Base-by-base conservation (phyloP, 2,329 filamentous ascomycete species). In the Apiospora marii region DNA sequence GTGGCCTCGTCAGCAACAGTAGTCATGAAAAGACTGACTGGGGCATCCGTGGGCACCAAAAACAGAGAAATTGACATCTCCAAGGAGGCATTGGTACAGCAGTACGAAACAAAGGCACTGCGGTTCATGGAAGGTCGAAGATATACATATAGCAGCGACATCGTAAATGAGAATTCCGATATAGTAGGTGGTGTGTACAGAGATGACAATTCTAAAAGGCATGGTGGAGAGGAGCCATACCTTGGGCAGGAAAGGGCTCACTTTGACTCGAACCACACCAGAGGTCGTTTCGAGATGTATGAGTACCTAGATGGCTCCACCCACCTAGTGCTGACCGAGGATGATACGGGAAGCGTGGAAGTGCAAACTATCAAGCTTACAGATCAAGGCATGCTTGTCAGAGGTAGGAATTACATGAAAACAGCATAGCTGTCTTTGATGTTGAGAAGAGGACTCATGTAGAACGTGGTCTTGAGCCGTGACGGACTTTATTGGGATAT, bases 261-360 rank as follows among this genome's bases (percentile, higher is more conserved):
- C 30, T 61, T 37, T 37, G 30, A 61, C 53, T 30, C 30, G 5
- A 14, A 61, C 7, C 53, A 61, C 41, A 61, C 67, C 19, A 5
- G 67, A 16, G 67, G 67, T 68, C 13, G 67, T 68, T 43, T 68
- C 12, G 37, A 68, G 67, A 12, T n/a, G 13, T 68, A 68, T 13
- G 12, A 68, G 30, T 27, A 68, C 41, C n/a, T n/a, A 48, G 67
- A 68, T 27, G 41, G 41, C n/a, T 10, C 19, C n/a, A 46, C 44
- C 19, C 67, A 68, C 41, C 37, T 68, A 3, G 67, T 46, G 10
- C 10, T 68, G 41, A 24, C 41, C 10, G 67, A 68, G n/a, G n/a
- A 44, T 16, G 27, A 2, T 16, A 68, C 67, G n/a, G 67, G 67
- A 46, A 48, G 41, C 13, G 67, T 68, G 41, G 67, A 68, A 41